Base-by-base conservation (phyloP, 148 eudicot species). In the Linanthus parryae region DNA sequence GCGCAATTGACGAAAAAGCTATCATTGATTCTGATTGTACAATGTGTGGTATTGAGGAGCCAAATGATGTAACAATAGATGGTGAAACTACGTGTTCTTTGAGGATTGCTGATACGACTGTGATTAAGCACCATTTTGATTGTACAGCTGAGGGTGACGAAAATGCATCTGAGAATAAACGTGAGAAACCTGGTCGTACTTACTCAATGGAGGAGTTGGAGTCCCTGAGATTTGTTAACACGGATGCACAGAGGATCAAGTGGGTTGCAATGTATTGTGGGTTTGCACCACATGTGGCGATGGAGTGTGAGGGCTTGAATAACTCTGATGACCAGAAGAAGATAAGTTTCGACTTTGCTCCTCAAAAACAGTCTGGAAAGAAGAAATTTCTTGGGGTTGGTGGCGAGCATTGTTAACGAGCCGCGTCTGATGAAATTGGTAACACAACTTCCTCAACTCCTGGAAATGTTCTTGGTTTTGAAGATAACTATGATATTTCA, bases 281-380 rank as follows among this genome's bases (percentile, higher is more conserved):
- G 40, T 57, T 81, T 42, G 48, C 37, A 13, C 58, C 59, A 27
- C 15, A 22, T 30, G 56, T 77, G 49, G 70, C 49, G 52, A 68
- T 34, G 8, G 77, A 84, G 62, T 88, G 77, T 69, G 80, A 77
- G 62, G 69, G 54, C 24, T 55, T 88, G 69, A 63, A 60, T 44
- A 48, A 33, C 42, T 62, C 44, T 41, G 63, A 58, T 57, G 58
- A 40, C 52, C 73, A 74, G 15, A 62, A 73, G 43, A 50, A 62
- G 44, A 48, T 28, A 57, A 36, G 38, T 39, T 2, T 69, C 18
- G 46, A 63, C 52, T 64, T 61, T 37, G 73, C 70, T 68, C 71
- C 72, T 3, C 48, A 68, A 23, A 45, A 50, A 21, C 68, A 62
- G 52, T 53, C 50, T 42, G n/a, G n/a, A n/a, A n/a, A n/a, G n/a